A percentile compares a stretch with the other conserved stretches of the same genome.
These are phyloP conservation scores for Ophiostoma sp. DNA, from an alignment of 2,329 filamentous ascomycete species.

Conservation along the genomic window DNA sequence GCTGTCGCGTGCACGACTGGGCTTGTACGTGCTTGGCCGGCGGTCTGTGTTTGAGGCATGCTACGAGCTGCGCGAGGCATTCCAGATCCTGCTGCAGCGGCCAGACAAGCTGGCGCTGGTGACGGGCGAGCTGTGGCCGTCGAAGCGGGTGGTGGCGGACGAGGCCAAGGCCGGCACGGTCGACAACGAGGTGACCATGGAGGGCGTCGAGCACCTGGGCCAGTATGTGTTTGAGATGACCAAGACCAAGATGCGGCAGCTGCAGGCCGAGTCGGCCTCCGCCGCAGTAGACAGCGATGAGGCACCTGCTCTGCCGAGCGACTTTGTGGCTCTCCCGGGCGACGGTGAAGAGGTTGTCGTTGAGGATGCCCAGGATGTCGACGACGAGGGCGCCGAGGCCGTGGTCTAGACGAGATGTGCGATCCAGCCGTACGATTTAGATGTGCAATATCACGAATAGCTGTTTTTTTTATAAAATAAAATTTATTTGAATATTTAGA, in stretches of 20 bases:
- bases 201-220: conserved; percentile 86
- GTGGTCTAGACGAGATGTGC: background rate
- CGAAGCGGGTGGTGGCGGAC: conserved; percentile 48
- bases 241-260: conserved; percentile 51
- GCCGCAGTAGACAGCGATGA: background rate
- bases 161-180: conserved; percentile 48
- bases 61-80: conserved; percentile 81
- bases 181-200: conserved; percentile 66
- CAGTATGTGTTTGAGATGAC: conserved; percentile 98
- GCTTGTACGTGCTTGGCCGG: conserved; percentile 86
- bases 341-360: conserved; percentile 17
- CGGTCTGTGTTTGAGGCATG: conserved; percentile 83
- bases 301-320: conserved; percentile 6
- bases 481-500: no score
- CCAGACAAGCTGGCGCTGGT: conserved; percentile 76
- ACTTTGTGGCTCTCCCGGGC: conserved; percentile 24
- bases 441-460: background rate
- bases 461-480: no score
- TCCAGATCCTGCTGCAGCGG: conserved; percentile 69
- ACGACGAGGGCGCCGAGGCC: background rate
- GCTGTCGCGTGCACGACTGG: conserved; percentile 83
- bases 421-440: background rate
- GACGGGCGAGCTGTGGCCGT: conserved; percentile 81
- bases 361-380: conserved; percentile 8
- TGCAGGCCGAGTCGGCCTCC: conserved; percentile 34